These are phyloP conservation scores for Citrus medica DNA, from an alignment of 345 rosid genomes.

Conservation along the genomic window DNA sequence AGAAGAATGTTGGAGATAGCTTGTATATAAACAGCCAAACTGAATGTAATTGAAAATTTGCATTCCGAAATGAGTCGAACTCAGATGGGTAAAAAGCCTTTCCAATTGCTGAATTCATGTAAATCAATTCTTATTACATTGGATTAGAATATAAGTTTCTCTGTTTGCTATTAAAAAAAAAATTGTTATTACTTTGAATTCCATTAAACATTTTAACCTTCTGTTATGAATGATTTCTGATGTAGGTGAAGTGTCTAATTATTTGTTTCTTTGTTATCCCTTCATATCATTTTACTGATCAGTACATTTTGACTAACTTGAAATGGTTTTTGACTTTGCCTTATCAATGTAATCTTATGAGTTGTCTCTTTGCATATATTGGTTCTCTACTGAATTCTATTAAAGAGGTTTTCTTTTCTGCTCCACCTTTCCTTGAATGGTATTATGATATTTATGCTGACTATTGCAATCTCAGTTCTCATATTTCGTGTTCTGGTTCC, in stretches of 20 bases:
- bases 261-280: neutral
- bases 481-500: slow-evolving; percentile 12
- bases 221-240: neutral
- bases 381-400: neutral
- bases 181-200: neutral
- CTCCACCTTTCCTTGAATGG: neutral
- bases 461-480: slow-evolving; percentile 1
- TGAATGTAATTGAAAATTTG: neutral
- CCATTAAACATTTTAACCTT: neutral
- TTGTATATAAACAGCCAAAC: neutral
- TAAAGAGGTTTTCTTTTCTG: neutral
- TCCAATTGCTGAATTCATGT: neutral
- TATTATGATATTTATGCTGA: neutral
- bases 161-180: too few relatives aligned
- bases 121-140: neutral
- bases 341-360: neutral
- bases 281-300: neutral
- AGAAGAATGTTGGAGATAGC: neutral
- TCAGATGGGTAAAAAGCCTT: neutral
- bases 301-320: neutral
- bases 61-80: neutral
- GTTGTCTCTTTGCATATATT: too few relatives aligned
- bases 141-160: neutral
- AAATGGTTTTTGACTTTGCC: neutral
- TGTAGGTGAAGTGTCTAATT: neutral